Base-by-base conservation (phyloP, 768 basidiomycete species). In the Amanita muscaria region DNA sequence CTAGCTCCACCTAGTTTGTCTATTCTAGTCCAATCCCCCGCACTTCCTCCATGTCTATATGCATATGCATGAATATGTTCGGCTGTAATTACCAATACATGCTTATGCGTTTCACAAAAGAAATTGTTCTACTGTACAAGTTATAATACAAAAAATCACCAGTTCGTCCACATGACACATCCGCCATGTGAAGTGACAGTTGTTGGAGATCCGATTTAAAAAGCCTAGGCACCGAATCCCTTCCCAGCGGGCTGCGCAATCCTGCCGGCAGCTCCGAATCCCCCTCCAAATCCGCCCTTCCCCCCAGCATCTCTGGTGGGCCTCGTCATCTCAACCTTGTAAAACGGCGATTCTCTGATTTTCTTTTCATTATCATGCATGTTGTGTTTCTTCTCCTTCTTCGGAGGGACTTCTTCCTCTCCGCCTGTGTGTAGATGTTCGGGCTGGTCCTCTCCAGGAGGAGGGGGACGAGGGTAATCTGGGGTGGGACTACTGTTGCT, bases 191-290 rank as follows among this genome's bases (percentile, higher is more conserved):
- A 36, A 37, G 10, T 24, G 16, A 43, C n/a, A 3, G 27, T 8
- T 6, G 8, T 29, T 29, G 33, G 40, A 12, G 23, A 24, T 16
- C 10, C 12, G 11, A 14, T 14, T 5, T 21, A 27, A 29, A 12
- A 19, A 23, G 12, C 24, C 56, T 44, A 58, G 44, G 56, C 44
- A 32, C 50, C 52, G 14, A 59, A 49, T 5, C 30, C 47, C 49
- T 65, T 78, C 22, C 74, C 75, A 38, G 66, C 70, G 33, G 80
- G 80, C 54, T 82, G 80, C 3, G 65, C 68, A 47, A 82, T 80
- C 45, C 79, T 64, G 22, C 70, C 74, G 1, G 56, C 69, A 9
- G 56, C 70, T 14, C 68, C 73, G 50, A 69, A 70, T n/a, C n/a
- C n/a, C n/a, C 31, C 41, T 11, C 19, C 40, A 9, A 31, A 19